phyloP scores from a whole-genome alignment of 352 stramenopile species.

The Pythium guiyangense region DNA sequence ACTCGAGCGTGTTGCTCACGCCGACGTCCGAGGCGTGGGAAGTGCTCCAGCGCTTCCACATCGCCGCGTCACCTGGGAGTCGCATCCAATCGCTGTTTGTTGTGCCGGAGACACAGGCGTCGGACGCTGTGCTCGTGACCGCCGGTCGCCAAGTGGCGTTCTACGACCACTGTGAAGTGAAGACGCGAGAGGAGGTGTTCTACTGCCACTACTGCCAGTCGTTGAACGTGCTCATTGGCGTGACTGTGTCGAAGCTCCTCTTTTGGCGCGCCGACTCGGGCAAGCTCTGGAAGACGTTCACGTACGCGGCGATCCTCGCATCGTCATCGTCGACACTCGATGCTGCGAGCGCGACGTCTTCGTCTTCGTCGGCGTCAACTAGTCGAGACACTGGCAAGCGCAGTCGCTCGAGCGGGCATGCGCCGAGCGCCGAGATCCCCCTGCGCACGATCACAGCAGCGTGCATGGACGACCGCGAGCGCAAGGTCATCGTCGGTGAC shows the following conservation, averaged over 20 bases:
- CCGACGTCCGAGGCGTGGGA: conserved; percentile 45
- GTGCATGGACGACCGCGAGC: conserved; percentile 80
- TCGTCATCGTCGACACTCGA: conserved; percentile 5
- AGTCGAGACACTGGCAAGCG: neutral
- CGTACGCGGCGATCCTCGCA: conserved; percentile 33
- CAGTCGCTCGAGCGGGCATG: neutral
- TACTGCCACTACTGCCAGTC: conserved; percentile 49
- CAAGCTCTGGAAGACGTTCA: conserved; percentile 44
- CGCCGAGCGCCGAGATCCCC: too few relatives aligned
- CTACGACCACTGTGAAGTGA: conserved; percentile 58
- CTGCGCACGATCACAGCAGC: conserved; percentile 48
- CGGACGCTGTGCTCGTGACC: conserved; percentile 53
- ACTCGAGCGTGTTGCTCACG: conserved; percentile 42
- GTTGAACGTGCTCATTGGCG: conserved; percentile 52
- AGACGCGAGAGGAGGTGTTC: conserved; percentile 59
- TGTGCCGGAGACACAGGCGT: conserved; percentile 35
- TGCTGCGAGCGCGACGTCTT: neutral
- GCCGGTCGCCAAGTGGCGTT: conserved; percentile 32
- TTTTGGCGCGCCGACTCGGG: conserved; percentile 60
- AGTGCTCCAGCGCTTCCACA: conserved; percentile 37
- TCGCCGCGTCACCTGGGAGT: conserved; percentile 1
- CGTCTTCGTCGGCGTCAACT: too few relatives aligned
- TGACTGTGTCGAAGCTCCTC: conserved; percentile 47
- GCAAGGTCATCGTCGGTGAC: conserved; percentile 78
- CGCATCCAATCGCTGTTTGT: conserved; percentile 20